phyloP scores from a whole-genome alignment of 345 rosid genomes.

The Erodium maritimum region DNA sequence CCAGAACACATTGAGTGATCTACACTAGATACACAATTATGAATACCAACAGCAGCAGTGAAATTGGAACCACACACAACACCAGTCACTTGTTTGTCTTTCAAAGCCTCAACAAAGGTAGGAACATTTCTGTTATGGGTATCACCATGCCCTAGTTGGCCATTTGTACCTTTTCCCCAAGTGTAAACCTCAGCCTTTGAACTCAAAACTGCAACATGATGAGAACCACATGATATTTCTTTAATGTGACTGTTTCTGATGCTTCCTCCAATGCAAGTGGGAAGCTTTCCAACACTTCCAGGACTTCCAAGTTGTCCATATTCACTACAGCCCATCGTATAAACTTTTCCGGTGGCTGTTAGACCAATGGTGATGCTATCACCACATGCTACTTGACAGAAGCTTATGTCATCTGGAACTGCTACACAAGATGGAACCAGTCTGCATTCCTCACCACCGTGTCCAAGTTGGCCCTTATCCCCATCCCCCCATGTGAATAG shows the following conservation, averaged over 20 bases:
- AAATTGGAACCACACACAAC: conserved; percentile 45
- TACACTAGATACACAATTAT: conserved; percentile 30
- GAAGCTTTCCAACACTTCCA: conserved; percentile 26
- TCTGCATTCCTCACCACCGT: conserved; percentile 39
- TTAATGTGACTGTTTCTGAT: conserved; percentile 32
- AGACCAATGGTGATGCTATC: conserved; percentile 46
- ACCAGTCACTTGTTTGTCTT: conserved; percentile 44
- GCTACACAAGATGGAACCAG: conserved; percentile 37
- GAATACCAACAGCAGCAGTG: conserved; percentile 52
- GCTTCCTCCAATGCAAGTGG: conserved; percentile 35
- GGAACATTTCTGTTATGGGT: conserved; percentile 28
- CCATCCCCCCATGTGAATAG: conserved; percentile 69
- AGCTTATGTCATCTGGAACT: conserved; percentile 31
- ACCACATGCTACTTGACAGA: conserved; percentile 53
- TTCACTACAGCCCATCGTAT: conserved; percentile 40
- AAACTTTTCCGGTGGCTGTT: conserved; percentile 37
- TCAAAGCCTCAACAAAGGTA: conserved; percentile 44
- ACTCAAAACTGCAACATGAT: conserved; percentile 48
- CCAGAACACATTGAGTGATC: conserved; percentile 42
- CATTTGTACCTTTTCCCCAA: conserved; percentile 58
- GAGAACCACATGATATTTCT: conserved; percentile 49
- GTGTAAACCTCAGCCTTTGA: conserved; percentile 54
- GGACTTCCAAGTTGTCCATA: conserved; percentile 35
- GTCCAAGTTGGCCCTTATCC: conserved; percentile 51
- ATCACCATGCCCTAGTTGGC: conserved; percentile 56